Base-by-base conservation (phyloP, 2,329 filamentous ascomycete species). In the Diplodia corticola region DNA sequence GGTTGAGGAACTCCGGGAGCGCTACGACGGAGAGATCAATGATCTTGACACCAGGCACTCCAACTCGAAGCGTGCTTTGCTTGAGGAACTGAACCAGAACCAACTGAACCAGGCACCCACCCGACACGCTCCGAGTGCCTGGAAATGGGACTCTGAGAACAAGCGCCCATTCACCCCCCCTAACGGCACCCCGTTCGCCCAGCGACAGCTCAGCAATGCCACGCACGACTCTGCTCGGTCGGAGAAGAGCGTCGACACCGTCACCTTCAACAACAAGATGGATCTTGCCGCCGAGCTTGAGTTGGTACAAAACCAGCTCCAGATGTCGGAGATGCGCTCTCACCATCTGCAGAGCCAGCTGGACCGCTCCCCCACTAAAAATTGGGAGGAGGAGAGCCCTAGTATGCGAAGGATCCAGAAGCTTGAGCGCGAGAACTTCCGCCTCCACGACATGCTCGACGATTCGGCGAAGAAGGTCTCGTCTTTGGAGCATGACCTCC, bases 291-390 rank as follows among this genome's bases (percentile, higher is more conserved):
- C 92, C 3, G 93, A 98, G 73, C 84, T 97, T 13, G 94, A 98
- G 76, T 89, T 96, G 77, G 84, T 97, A 28, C 94, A 97, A 76
- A 97, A 96, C 75, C 92, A 97, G 76, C 85, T 98, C 61, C 94
- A 98, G 74, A 87, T 98, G 76, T 89, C 91, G 4, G 91, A 97
- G 77, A 97, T 98, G 92, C 91, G 96, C 72, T 97, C 97, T 78
- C 89, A 91, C 37, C 93, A 98, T 73, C 86, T 98, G 5, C 91
- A 97, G 75, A 93, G 88, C 74, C 93, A 97, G 75, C 81, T 97
- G 49, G 91, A 94, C 46, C 87, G 91, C 54, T 88, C 87, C 0
- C 87, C 89, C 3, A 80, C 80, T 5, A 85, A 85, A 26, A 89
- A 91, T 66, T 87, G 83, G 76, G 81, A 88, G 66, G 90, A 94